These are phyloP conservation scores for Sapria himalayana DNA, from an alignment of 345 rosid species.

Conservation along the genomic window DNA sequence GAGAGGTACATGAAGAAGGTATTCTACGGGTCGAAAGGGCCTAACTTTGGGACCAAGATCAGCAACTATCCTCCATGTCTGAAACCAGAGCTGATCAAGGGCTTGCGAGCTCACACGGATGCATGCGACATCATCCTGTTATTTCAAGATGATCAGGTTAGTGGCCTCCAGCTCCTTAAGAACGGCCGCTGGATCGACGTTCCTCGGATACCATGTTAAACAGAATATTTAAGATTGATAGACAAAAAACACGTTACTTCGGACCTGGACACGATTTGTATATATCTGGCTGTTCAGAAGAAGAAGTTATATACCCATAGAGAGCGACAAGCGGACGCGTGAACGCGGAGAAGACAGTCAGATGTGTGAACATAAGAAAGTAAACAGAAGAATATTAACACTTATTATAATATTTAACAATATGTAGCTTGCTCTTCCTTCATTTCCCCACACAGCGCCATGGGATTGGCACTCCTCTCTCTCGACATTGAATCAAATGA, in stretches of 20 bases:
- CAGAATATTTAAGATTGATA: no score
- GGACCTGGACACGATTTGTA: no score
- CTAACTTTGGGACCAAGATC: constrained; percentile 67
- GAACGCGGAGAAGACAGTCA: no score
- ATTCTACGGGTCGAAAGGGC: constrained; percentile 52
- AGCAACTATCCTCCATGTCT: constrained; percentile 93
- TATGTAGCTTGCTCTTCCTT: constrained; percentile 34
- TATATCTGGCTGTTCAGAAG: no score
- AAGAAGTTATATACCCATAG: no score
- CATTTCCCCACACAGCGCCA: constrained; percentile 44
- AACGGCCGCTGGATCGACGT: constrained; percentile 69
- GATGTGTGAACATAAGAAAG: no score
- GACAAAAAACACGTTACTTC: no score
- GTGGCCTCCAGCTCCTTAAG: constrained; percentile 91
- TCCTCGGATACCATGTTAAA: no score
- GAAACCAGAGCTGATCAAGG: constrained; percentile 69
- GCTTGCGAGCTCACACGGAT: constrained; percentile 90
- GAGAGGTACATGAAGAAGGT: constrained; percentile 54
- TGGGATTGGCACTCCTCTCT: constrained; percentile 47
- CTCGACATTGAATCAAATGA: no score
- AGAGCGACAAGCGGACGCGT: no score
- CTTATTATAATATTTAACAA: no score
- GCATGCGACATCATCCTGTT: constrained; percentile 79
- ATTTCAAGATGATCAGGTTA: constrained; percentile 76
- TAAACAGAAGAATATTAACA: no score